Conservation (phyloP, 2,329 filamentous ascomycete species). For the Sphaerulina musiva region DNA sequence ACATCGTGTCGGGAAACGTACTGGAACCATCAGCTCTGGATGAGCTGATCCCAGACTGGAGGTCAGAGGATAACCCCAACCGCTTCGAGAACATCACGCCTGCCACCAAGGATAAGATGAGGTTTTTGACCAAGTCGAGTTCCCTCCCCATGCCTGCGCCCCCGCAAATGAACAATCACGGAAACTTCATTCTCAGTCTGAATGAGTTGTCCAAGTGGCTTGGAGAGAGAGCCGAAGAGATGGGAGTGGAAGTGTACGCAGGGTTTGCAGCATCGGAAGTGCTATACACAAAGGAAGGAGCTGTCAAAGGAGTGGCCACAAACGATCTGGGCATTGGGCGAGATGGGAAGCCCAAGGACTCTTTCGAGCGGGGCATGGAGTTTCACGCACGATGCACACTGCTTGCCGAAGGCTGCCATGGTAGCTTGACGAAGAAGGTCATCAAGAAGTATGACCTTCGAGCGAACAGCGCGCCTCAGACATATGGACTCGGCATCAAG, state of each 20-base stretch:
- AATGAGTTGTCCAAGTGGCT: slow-evolving; percentile 96
- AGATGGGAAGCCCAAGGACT: slow-evolving; percentile 77
- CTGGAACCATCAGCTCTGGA: slow-evolving; percentile 82
- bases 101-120: slow-evolving; percentile 79
- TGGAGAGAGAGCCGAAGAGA: slow-evolving; percentile 89
- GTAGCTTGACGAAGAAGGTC: slow-evolving; percentile 89
- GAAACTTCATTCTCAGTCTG: slow-evolving; percentile 94
- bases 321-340: slow-evolving; percentile 85
- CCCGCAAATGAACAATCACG: slow-evolving; percentile 96
- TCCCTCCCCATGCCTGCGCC: slow-evolving; percentile 78
- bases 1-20: slow-evolving; percentile 93
- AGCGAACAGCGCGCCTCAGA: slow-evolving; percentile 84
- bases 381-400: slow-evolving; percentile 89
- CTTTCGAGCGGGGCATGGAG: slow-evolving; percentile 95
- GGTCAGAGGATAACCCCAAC: slow-evolving; percentile 77
- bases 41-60: slow-evolving; percentile 90
- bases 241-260: slow-evolving; percentile 92
- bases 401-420: slow-evolving; percentile 92
- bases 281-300: slow-evolving; percentile 77
- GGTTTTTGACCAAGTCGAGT: slow-evolving; percentile 77
- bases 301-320: slow-evolving; percentile 88
- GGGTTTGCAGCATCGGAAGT: slow-evolving; percentile 94
- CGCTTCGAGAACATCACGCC: slow-evolving; percentile 84
- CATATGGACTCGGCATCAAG: slow-evolving; percentile 89
- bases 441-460: slow-evolving; percentile 90